A percentile compares a stretch with the other conserved stretches of the same genome.
Evolutionary conservation across 1,284 basidiomycete genomes (phyloP).

Genomic region (Stereum hirsutum): DNA sequence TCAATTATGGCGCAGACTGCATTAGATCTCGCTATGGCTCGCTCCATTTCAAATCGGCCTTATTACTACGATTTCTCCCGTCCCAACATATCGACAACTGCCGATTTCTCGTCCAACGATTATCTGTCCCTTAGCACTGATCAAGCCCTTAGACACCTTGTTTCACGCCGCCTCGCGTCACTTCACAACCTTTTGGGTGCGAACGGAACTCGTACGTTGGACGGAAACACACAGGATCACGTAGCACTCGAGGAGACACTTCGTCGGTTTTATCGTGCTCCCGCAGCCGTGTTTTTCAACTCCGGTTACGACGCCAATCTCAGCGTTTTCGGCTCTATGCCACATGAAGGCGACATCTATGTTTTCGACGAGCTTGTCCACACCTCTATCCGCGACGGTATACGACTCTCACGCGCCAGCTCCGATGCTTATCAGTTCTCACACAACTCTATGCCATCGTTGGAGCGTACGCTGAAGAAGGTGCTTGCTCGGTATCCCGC

Average conservation of each 20-base stretch:
- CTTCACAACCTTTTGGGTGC: background rate
- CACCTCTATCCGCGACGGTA: conserved; percentile 3
- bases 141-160: background rate
- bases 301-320: conserved; percentile 3
- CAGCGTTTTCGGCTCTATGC: background rate
- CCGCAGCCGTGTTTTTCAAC: background rate
- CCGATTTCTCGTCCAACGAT: conserved; percentile 4
- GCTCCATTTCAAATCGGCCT: too few species aligned
- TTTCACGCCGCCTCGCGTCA: background rate
- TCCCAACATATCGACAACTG: background rate
- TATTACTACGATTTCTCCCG: too few species aligned
- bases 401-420: background rate
- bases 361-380: conserved; percentile 3
- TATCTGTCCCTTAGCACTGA: conserved; percentile 2
- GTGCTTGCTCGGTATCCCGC: background rate
- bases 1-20: too few species aligned
- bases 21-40: too few species aligned
- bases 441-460: background rate
- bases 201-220: background rate
- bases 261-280: background rate
- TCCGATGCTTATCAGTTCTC: background rate
- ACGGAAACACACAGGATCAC: conserved; percentile 1
- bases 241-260: background rate
- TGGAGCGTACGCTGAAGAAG: background rate
- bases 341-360: background rate